These are phyloP conservation scores for Scalesia atractyloides DNA, from an alignment of 129 eudicot genomes.

Conservation along the genomic window DNA sequence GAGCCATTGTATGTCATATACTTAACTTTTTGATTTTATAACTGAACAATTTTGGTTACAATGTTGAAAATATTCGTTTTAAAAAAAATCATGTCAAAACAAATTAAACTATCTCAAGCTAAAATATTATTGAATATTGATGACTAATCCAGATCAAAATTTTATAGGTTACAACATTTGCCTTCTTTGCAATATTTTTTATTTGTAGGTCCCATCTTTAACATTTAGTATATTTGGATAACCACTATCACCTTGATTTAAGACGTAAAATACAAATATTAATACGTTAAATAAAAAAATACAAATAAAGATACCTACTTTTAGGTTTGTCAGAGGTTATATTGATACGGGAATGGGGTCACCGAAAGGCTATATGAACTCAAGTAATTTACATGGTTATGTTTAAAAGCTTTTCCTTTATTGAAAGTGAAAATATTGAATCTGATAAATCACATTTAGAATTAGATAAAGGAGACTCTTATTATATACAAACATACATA, in stretches of 20 bases:
- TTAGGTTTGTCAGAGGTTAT: conserved; percentile 27
- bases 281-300: conserved; percentile 1
- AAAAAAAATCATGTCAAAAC: not conserved
- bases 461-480: not conserved
- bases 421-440: conserved; percentile 14
- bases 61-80: not conserved
- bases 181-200: not conserved
- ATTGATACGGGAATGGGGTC: conserved; percentile 46
- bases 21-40: no score
- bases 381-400: conserved; percentile 26
- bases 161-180: not conserved
- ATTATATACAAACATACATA: not conserved
- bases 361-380: conserved; percentile 70
- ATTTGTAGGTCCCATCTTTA: not conserved
- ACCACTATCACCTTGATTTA: conserved; percentile 5
- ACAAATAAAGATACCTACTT: conserved; percentile 18
- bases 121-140: not conserved
- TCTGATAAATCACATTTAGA: not conserved
- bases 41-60: no score
- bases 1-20: no score
- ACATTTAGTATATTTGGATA: not conserved
- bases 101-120: not conserved
- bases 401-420: conserved; percentile 31
- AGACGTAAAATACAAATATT: not conserved
- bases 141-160: not conserved